Evolutionary conservation across 2,329 filamentous ascomycete genomes (phyloP), one percentile per base, ranked within the genome.

Genomic region (Pseudogymnoascus sp.): DNA sequence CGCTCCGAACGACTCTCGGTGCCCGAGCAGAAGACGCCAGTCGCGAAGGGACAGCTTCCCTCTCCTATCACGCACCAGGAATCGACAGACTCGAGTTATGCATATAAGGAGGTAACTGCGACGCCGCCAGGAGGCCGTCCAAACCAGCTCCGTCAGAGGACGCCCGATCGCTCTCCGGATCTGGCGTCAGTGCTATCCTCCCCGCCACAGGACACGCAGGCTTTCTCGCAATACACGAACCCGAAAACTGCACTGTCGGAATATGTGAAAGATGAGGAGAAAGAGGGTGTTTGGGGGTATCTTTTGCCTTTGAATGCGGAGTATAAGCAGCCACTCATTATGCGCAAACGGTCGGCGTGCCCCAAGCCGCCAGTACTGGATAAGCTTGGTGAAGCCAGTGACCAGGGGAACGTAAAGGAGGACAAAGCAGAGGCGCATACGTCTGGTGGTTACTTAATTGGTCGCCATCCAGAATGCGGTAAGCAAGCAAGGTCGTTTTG

Each of bases 381-480:
- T 11, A 70, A 70, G 4, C 70, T 78, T 63, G 68, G 76, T 10
- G 72, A 77, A 64, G 69, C 74, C 65, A 67, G 73, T 33, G 69
- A 74, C 23, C 74, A 73, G 59, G 73, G 76, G 63, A 74, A 75
- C 66, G 69, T 74, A 63, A 74, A 75, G 61, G 76, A 78, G 81
- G 37, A 83, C 82, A 62, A 87, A 90, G 73, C 74, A 77, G 60
- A 80, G 66, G 84, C 82, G 6, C 77, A 85, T 19, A 81, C 88
- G 12, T 87, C 91, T 0, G 88, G 90, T 41, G 94, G 94, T 31
- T 99, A 96, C 73, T 77, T 99, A 62, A 89, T 99, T 66, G 94
- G 94, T 38, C 84, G 94, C 67, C 94, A 99, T 77, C 88, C 89
- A 2, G 94, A 99, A 76, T 97, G 94, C 74, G 91, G 90, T 93